These are phyloP conservation scores for Phytophthora brassicae DNA, from an alignment of 352 stramenopile species.

Conservation along the genomic window DNA sequence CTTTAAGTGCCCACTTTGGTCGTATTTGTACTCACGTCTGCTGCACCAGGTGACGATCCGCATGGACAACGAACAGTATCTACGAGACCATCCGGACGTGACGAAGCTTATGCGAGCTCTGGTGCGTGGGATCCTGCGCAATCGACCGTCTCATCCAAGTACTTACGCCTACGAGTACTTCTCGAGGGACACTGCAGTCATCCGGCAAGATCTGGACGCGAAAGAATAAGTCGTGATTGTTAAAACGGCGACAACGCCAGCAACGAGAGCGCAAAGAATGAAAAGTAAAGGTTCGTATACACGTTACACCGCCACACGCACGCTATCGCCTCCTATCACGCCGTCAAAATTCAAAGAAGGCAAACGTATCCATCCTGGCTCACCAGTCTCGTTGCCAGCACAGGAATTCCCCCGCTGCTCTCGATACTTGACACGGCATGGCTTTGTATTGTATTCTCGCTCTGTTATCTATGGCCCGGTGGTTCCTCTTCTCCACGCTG, in stretches of 20 bases:
- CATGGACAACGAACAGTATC: conserved; percentile 79
- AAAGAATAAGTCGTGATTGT: conserved; percentile 38
- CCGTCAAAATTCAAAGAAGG: conserved; percentile 40
- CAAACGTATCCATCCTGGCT: conserved; percentile 29
- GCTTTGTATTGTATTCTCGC: conserved; percentile 38
- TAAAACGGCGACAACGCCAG: neutral
- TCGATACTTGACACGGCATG: conserved; percentile 24
- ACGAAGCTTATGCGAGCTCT: conserved; percentile 60
- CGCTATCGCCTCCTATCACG: conserved; percentile 31
- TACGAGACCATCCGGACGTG: conserved; percentile 64
- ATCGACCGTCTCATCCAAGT: conserved; percentile 48
- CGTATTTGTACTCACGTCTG: neutral
- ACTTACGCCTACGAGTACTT: conserved; percentile 68
- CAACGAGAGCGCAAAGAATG: conserved; percentile 8
- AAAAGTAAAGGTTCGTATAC: conserved; percentile 33
- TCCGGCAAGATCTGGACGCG: conserved; percentile 48
- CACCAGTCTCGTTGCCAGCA: conserved; percentile 26
- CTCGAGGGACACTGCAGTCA: conserved; percentile 29
- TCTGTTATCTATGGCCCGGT: conserved; percentile 35
- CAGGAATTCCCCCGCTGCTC: conserved; percentile 19
- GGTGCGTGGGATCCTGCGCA: conserved; percentile 56
- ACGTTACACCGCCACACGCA: conserved; percentile 37
- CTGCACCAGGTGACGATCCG: conserved; percentile 62
- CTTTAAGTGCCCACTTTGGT: too few relatives aligned
- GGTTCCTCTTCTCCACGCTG: conserved; percentile 8